Base-by-base conservation (phyloP, 352 stramenopile species). In the Plasmopara halstedii region DNA sequence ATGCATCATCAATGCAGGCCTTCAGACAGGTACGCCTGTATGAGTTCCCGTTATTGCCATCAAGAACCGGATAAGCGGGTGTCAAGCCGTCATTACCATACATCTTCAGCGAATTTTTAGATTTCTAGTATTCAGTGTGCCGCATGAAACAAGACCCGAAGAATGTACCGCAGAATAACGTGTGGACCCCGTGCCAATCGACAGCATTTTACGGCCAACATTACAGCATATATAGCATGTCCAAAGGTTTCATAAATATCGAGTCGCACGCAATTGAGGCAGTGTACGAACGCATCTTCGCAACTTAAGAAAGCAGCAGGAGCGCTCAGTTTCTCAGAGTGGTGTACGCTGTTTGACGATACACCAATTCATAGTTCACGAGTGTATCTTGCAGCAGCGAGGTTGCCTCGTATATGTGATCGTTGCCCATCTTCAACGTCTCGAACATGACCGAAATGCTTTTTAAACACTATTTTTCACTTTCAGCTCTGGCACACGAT, bases 31-130 rank as follows among this genome's bases (percentile, higher is more conserved):
- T 97, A 43, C 94, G 83, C 40, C 74, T 84, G 74, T 98, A 99
- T 21, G 72, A 80, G 64, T 99, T 98, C 29, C 95, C 75, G 20
- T 74, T 89, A 62, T 99, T 95, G 56, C 98, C 85, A 42, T 97
- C 83, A 20, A 99, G 84, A 36, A 75, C 63, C 17, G 97, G 97
- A 59, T 99, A 99, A n/a, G 83, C 90, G 4, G 95, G 83, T n/a
- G 96, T 98, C 29, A 99, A 79, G 7, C 86, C 88, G 70, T 99
- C 96, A 33, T 96, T 83, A 17, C 90, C 82, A 65, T 99, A 98
- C 68, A 99, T 98, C 76, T 99, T 99, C 14, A 99, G 77, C 53
- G 95, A 98, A 68, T 99, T 99, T 83, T 98, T 99, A 41, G 99
- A 91, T 70, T 98, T 98, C 97, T 96, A 99, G 66, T 99, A 99